Evolutionary conservation across 371 early-diverging fungal species (phyloP).

Genomic region (Circinella umbellata): DNA sequence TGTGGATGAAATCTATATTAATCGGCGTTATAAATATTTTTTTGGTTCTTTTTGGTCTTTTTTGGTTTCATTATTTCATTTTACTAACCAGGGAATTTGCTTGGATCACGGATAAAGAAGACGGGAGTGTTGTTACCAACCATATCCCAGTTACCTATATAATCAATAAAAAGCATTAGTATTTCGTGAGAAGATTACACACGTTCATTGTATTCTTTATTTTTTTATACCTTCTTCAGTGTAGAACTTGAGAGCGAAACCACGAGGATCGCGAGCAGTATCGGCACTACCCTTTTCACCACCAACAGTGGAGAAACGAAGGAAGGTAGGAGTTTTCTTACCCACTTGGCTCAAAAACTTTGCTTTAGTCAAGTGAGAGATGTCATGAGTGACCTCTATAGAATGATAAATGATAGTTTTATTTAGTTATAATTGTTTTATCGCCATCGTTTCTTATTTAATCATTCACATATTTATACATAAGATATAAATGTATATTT

Average conservation of each 20-base stretch:
- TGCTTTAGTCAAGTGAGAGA: slow-evolving; percentile 73
- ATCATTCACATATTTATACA: too few relatives aligned
- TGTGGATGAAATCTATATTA: slow-evolving; percentile 74
- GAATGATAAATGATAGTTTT: too few relatives aligned
- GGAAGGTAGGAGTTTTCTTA: slow-evolving; percentile 79
- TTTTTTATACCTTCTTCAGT: slow-evolving; percentile 59
- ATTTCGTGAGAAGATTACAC: not conserved
- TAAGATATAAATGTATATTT: not conserved
- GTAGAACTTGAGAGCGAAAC: slow-evolving; percentile 81
- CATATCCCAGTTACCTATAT: slow-evolving; percentile 79
- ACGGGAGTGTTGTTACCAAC: slow-evolving; percentile 77
- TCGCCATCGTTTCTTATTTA: too few relatives aligned
- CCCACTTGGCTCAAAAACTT: slow-evolving; percentile 76
- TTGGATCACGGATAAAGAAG: slow-evolving; percentile 76
- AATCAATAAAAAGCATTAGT: not conserved
- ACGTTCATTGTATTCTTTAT: not conserved
- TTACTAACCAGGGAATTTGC: slow-evolving; percentile 68
- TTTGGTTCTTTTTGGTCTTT: too few relatives aligned
- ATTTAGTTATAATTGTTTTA: too few relatives aligned
- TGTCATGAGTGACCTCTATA: slow-evolving; percentile 75
- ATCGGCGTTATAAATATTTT: slow-evolving; percentile 3
- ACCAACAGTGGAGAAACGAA: slow-evolving; percentile 83
- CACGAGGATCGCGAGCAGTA: slow-evolving; percentile 80
- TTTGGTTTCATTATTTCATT: not conserved
- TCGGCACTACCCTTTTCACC: slow-evolving; percentile 80